Evolutionary conservation across 495 filamentous ascomycete genomes (phyloP), one percentile per base, ranked within the genome.

Genomic region (Jackrogersella minutella): DNA sequence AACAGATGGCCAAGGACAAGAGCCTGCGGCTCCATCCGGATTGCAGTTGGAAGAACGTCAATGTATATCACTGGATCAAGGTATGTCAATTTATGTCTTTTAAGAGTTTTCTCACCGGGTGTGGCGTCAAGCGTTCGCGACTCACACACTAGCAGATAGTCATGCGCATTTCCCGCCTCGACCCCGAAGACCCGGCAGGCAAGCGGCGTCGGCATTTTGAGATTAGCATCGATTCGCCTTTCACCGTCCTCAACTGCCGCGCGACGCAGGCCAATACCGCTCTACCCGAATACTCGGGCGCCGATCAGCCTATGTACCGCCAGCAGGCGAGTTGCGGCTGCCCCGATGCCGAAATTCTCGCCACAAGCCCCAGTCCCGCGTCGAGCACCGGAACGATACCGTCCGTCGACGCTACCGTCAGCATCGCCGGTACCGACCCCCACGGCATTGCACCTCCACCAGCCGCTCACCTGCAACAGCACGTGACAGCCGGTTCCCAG

Each of bases 41-140:
- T 69, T 97, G 93, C 47, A 97, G 95, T 13, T 98, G 93, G 82
- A 90, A 91, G 76, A 95, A 96, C 58, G 97, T 97, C 39, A 92
- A 97, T 71, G 93, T 99, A 46, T 93, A 93, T 70, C 95, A 99
- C 74, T 98, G 96, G 95, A 97, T 99, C 72, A 99, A 99, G 88
- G 95, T 96, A 86, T 49, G 83, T 67, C 9, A 17, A 30, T 13
- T 16, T 11, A 44, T 17, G 2, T 44, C 17, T 44, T 10, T 33
- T 33, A 47, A 11, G 5, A n/a, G 28, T 10, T 1, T 2, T 47
- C 30, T 46, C 17, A 5, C 47, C 7, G 26, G 17, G 54, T 8
- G 16, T n/a, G 2, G 21, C 56, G 8, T 26, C 6, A 59, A 72
- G n/a, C 61, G 30, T 49, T 40, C 19, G 46, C 55, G 47, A 60